phyloP scores from a whole-genome alignment of 2,329 filamentous ascomycete species.

The Aaosphaeria pasadenensis region DNA sequence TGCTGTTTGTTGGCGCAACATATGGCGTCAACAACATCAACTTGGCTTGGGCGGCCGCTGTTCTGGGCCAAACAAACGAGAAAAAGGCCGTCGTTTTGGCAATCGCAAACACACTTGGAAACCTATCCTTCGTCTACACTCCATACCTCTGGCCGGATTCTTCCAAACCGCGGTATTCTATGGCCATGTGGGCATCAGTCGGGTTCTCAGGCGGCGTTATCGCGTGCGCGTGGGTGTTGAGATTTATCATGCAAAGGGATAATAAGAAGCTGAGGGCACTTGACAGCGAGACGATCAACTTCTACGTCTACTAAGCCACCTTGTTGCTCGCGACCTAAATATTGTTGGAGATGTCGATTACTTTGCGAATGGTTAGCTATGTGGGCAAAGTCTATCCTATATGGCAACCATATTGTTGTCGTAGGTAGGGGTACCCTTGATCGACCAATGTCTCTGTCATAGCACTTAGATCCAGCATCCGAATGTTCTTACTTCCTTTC shows the following conservation, averaged over 20 bases:
- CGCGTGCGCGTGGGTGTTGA: constrained; percentile 13
- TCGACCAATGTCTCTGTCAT: too few species aligned
- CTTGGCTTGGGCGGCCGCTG: constrained; percentile 39
- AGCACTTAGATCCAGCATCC: too few species aligned
- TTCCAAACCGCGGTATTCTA: constrained; percentile 14
- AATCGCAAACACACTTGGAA: constrained; percentile 41
- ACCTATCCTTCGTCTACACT: constrained; percentile 37
- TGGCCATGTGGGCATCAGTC: constrained; percentile 16
- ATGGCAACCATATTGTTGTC: too few species aligned
- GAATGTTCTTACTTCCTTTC: too few species aligned
- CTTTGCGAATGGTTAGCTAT: too few species aligned
- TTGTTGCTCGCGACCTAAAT: too few species aligned
- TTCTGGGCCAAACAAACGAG: constrained; percentile 38
- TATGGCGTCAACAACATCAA: constrained; percentile 33
- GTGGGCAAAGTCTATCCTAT: too few species aligned
- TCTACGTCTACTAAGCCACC: constrained; percentile 5
- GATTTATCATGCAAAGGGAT: constrained; percentile 11
- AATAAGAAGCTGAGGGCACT: constrained; percentile 13
- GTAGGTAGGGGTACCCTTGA: too few species aligned
- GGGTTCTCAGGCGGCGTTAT: constrained; percentile 16
- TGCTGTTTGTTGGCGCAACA: constrained; percentile 28
- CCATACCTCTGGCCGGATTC: constrained; percentile 21
- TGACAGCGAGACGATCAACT: constrained; percentile 2
- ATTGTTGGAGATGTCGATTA: too few species aligned
- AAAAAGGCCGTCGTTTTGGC: constrained; percentile 41